Base-by-base conservation (phyloP, 768 basidiomycete genomes). In the Russula compacta region DNA sequence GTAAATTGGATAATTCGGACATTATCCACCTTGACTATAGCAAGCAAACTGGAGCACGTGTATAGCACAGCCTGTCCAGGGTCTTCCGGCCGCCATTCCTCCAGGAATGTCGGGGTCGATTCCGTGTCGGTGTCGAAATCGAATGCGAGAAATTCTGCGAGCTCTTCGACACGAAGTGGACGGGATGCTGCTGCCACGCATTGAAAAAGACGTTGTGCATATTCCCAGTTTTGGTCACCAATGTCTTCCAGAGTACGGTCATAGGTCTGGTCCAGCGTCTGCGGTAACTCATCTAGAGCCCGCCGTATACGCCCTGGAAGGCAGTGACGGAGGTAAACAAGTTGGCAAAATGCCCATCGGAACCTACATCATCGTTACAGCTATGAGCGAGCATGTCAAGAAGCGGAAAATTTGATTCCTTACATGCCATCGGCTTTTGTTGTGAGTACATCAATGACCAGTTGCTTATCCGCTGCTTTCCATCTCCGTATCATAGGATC, bases 161-260 rank as follows among this genome's bases (percentile, higher is more conserved):
- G 59, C 15, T 60, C 53, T 2, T 49, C n/a, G 9, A 54, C 47
- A 10, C 11, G 46, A 43, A 60, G 29, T 9, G 59, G 59, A 6
- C 53, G 39, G 4, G 40, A 29, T 8, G 59, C 53, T 6, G 33
- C 46, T 1, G 47, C 11, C 3, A 60, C 46, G 11, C 59, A 60
- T 6, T 55, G 59, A 21, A 59, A 47, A n/a, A 60, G 24, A 0
- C 52, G 52, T 17, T 60, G 59, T 6, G 59, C 52, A 29, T 33
- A 48, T 14, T 35, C 17, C 44, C 59, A 39, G 2, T 33, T 48
- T 4, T 10, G 43, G 6, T 40, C 33, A 3, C 19, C 32, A 3
- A 60, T 60, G 1, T 33, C 43, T 10, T 12, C 15, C 32, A 60
- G 39, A 1, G 52, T 8, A 2, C 24, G 46, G 8, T 47, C 44